Evolutionary conservation across 495 filamentous ascomycete genomes (phyloP), one percentile per base, ranked within the genome.

Genomic region (Podospora pseudoanserina): DNA sequence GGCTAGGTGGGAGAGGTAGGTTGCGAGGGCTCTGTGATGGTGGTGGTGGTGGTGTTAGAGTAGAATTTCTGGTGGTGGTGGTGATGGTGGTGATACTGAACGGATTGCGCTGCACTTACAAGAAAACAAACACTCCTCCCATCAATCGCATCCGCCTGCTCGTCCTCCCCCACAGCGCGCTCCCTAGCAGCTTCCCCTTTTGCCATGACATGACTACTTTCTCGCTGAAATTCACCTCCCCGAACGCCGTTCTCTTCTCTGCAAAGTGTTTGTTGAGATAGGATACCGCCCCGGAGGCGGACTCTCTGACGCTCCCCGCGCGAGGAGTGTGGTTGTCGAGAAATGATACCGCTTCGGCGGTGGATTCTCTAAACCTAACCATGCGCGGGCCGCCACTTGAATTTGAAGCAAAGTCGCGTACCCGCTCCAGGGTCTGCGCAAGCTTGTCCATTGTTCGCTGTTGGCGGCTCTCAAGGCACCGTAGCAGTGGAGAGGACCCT

Each of bases 91-190:
- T 23, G 23, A 23, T 23, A 23, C 23, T 23, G 1, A 23, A 23
- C 23, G 23, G 23, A 13, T 26, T 28, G n/a, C 11, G 34, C 6
- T 32, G 23, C 18, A 49, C 65, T 53, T 72, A 79, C 78, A 74
- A 61, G 32, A 79, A 77, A 44, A 80, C 16, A 13, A 79, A 4
- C 1, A 70, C 56, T 26, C 23, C 73, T 64, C 69, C 76, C 6
- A 68, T 60, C 16, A 74, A 60, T 53, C 76, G 77, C 65, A 80
- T 74, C 4, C 78, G 73, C 59, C 74, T 66, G 30, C 72, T 77
- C 32, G 75, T 78, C 63, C 68, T 74, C 27, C 73, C 73, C 78
- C 77, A 78, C 34, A 69, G 72, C 56, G 71, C 64, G n/a, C 73
- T 19, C 9, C 58, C 64, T 0, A 73, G 49, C 16, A 60, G 53